Percentiles rank a stretch among this genome's conserved stretches.
Conservation (phyloP, 371 early-diverging fungal genomes). For the Apophysomyces sp. region DNA sequence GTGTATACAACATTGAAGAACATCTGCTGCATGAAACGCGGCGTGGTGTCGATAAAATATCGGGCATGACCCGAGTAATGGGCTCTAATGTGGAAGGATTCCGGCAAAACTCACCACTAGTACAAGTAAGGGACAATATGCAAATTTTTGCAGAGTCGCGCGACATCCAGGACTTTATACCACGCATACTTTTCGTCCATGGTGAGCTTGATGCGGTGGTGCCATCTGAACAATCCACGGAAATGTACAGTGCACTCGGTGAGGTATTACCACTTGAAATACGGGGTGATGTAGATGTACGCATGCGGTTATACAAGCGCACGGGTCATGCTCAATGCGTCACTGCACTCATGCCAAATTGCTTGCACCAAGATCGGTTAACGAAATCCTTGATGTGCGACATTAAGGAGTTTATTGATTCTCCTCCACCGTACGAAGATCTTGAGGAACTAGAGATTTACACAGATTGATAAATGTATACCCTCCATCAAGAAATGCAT, state of each 20-base stretch:
- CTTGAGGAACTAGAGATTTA: not conserved
- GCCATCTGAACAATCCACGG: conserved; percentile 35
- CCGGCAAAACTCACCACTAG: conserved; percentile 35
- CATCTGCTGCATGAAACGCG: conserved; percentile 64
- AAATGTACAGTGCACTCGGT: conserved; percentile 42
- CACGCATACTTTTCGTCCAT: conserved; percentile 44
- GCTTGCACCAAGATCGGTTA: conserved; percentile 23
- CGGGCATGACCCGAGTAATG: conserved; percentile 74
- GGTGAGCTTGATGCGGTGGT: conserved; percentile 47
- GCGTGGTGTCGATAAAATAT: conserved; percentile 72
- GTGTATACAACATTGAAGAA: conserved; percentile 65
- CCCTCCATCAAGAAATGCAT: not conserved
- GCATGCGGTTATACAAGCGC: conserved; percentile 42
- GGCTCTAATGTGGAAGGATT: conserved; percentile 37
- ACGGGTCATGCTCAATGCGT: conserved; percentile 46
- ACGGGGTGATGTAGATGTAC: conserved; percentile 41
- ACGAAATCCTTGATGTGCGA: conserved; percentile 34
- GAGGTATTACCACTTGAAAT: conserved; percentile 32
- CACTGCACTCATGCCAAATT: conserved; percentile 39
- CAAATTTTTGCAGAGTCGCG: conserved; percentile 29
- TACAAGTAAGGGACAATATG: conserved; percentile 23
- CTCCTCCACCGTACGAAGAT: not conserved
- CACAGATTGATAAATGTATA: conserved; percentile 5
- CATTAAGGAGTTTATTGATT: conserved; percentile 44
- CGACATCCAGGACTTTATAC: conserved; percentile 30